These are phyloP conservation scores for Allomyces macrogynus DNA, from an alignment of 192 early-diverging fungal species.

Conservation along the genomic window DNA sequence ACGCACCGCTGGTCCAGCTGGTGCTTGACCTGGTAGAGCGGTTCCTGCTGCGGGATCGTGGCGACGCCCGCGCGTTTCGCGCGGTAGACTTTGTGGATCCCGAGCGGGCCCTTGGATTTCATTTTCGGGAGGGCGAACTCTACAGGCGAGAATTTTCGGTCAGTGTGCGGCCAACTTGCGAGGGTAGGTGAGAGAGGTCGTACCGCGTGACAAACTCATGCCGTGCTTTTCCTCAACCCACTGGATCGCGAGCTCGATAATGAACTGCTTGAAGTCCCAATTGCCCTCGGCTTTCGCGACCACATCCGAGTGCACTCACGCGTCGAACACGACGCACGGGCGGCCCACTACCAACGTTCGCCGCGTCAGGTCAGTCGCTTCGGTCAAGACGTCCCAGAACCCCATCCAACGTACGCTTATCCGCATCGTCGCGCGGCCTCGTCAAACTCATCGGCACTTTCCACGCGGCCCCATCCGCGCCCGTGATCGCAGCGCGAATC, in stretches of 20 bases:
- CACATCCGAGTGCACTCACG: constrained; percentile 37
- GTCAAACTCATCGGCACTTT: constrained; percentile 42
- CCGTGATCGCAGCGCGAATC: constrained; percentile 37
- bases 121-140: neutral
- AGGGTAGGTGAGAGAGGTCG: too few species aligned
- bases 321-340: constrained; percentile 39
- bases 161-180: too few species aligned
- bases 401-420: constrained; percentile 18
- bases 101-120: neutral
- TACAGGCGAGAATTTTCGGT: too few species aligned
- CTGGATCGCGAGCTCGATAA: constrained; percentile 43
- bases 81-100: neutral
- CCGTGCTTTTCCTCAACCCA: constrained; percentile 41
- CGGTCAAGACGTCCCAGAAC: too few species aligned
- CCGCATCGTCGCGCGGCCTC: constrained; percentile 21
- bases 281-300: constrained; percentile 30
- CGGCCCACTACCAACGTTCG: constrained; percentile 12
- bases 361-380: neutral
- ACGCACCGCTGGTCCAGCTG: too few species aligned
- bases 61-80: neutral
- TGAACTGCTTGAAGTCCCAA: constrained; percentile 39
- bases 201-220: constrained; percentile 36
- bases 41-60: neutral
- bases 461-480: constrained; percentile 33
- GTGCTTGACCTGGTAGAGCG: neutral